phyloP scores from a whole-genome alignment of 176 grass and related monocot species.

The Ampelocalamus luodianensis region DNA sequence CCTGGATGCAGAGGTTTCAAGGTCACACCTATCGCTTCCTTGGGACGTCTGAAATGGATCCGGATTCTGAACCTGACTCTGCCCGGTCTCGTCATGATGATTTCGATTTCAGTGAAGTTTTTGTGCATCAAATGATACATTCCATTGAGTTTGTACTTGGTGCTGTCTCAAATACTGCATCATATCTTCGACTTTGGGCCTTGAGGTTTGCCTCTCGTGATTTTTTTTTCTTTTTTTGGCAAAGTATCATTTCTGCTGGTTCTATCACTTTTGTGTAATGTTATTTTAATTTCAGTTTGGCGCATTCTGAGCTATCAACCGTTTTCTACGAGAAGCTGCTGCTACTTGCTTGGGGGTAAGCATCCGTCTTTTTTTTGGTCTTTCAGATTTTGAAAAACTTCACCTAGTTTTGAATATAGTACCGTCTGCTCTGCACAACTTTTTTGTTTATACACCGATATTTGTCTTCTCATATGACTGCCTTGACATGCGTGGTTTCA shows the following conservation, averaged over 20 bases:
- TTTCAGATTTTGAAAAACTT: not conserved
- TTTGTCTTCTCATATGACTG: constrained; percentile 12
- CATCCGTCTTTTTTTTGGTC: not conserved
- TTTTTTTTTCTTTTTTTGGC: not conserved
- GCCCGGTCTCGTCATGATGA: constrained; percentile 82
- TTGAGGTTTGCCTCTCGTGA: constrained; percentile 68
- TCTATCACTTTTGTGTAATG: constrained; percentile 35
- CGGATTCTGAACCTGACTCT: constrained; percentile 95
- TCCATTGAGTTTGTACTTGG: constrained; percentile 99
- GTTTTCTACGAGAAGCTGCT: constrained; percentile 99
- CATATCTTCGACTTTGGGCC: constrained; percentile 99
- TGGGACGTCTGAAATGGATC: constrained; percentile 86
- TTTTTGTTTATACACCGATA: not conserved
- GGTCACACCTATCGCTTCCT: constrained; percentile 94
- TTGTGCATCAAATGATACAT: constrained; percentile 99
- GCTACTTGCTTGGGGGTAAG: constrained; percentile 92
- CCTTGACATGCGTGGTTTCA: not conserved
- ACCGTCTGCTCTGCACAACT: not conserved
- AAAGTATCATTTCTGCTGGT: constrained; percentile 18
- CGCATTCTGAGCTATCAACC: constrained; percentile 96
- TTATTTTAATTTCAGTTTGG: constrained; percentile 74
- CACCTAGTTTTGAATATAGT: not conserved
- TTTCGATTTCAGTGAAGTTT: constrained; percentile 98
- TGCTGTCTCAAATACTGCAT: constrained; percentile 98
- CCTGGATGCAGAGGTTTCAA: constrained; percentile 86